Base-by-base conservation (phyloP, 176 grass and related monocot species). In the Oryza nivara region DNA sequence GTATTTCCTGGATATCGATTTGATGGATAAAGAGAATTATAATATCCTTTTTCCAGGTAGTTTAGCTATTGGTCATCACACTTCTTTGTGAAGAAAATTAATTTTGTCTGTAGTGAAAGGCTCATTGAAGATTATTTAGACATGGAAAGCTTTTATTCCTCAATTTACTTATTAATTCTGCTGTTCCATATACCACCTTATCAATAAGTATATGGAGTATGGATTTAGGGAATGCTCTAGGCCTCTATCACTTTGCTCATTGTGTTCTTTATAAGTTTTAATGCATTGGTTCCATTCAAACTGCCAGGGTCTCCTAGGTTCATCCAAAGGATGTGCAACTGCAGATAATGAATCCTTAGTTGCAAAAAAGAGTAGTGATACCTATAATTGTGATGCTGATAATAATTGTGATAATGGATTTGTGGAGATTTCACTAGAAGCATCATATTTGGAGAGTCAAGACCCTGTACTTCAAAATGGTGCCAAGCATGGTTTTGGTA, bases 401-500 rank as follows among this genome's bases (percentile, higher is more conserved):
- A 61, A 80, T 70, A 72, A 69, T 67, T 56, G 48, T 84, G 75
- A 48, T 56, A 36, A 26, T 86, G 86, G 69, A 88, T 48, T 74
- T 56, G 13, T 4, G 51, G 75, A 83, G 3, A 80, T n/a, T 76
- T 75, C 72, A 73, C 44, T 89, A 74, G 78, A 92, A 77, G 79
- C 65, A 35, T 49, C 35, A 40, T 85, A 83, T 86, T 70, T 65
- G 73, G 79, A 70, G 56, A 74, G 85, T 48, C 77, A 68, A 77
- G 75, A 88, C 76, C 19, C 25, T 80, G 22, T 43, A 80, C 22
- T 60, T 64, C 63, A 72, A 19, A 45, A 89, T 3, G 19, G 65
- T 86, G 79, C 40, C 34, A 74, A 82, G 30, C 49, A 86, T 86
- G 86, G 79, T 92, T 80, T 83, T 86, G 86, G 90, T 92, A 92